phyloP scores from a whole-genome alignment of 371 early-diverging fungal species.

The Mortierella sp. region DNA sequence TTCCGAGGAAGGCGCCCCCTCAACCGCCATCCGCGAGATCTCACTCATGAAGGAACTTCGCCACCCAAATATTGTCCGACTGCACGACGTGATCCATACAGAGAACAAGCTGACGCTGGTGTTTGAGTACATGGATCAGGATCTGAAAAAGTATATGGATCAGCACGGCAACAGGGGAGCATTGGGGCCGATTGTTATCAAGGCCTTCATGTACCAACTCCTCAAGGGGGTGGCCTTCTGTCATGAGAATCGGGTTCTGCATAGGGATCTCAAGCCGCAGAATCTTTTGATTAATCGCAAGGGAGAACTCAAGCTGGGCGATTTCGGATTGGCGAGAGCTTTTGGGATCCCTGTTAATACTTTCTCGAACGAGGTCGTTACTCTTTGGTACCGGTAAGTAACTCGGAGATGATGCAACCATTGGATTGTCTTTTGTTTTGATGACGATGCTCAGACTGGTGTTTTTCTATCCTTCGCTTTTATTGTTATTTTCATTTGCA shows the following conservation, averaged over 20 bases:
- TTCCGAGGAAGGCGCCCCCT: conserved; percentile 96
- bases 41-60: conserved; percentile 95
- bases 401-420: neutral
- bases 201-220: conserved; percentile 90
- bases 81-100: conserved; percentile 98
- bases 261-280: conserved; percentile 98
- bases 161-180: conserved; percentile 77
- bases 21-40: conserved; percentile 97
- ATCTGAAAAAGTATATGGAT: conserved; percentile 98
- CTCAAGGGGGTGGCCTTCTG: conserved; percentile 94
- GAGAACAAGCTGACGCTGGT: conserved; percentile 98
- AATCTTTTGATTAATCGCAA: conserved; percentile 93
- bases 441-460: neutral
- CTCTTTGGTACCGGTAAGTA: conserved; percentile 83
- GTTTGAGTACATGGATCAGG: conserved; percentile 99
- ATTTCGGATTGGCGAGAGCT: conserved; percentile 97
- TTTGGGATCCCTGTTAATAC: conserved; percentile 97
- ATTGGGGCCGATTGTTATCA: conserved; percentile 77
- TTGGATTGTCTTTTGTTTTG: neutral
- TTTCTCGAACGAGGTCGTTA: conserved; percentile 99
- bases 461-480: conserved; percentile 17
- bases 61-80: conserved; percentile 91
- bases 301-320: conserved; percentile 91
- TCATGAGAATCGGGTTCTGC: conserved; percentile 95
- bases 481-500: conserved; percentile 32